Conservation (phyloP, 164 flowering plant genomes). For the Brasenia schreberi region DNA sequence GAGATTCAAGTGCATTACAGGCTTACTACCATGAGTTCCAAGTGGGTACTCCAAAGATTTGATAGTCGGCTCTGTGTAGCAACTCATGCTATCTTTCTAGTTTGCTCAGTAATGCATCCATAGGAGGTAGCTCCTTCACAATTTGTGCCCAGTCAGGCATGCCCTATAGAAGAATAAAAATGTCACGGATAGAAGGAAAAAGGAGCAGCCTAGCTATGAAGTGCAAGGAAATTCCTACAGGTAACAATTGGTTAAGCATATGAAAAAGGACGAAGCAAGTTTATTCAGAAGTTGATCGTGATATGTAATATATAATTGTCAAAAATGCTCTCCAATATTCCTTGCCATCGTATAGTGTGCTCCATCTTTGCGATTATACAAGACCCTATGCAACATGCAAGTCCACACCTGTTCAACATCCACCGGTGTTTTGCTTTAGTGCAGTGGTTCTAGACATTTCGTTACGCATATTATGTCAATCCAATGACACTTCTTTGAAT, state of each 20-base stretch:
- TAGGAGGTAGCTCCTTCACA: conserved; percentile 66
- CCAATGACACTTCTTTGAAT: too few relatives aligned
- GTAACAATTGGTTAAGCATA: neutral
- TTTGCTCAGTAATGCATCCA: conserved; percentile 82
- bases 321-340: too few relatives aligned
- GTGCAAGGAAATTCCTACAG: neutral
- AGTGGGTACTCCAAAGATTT: neutral
- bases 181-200: neutral
- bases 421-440: too few relatives aligned
- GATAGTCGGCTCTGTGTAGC: neutral
- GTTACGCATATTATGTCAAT: too few relatives aligned
- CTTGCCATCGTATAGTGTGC: too few relatives aligned
- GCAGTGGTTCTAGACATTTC: too few relatives aligned
- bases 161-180: conserved; percentile 36
- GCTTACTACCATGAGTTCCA: neutral
- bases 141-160: conserved; percentile 91
- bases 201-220: neutral
- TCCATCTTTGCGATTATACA: too few relatives aligned
- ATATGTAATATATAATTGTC: too few relatives aligned
- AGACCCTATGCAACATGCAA: too few relatives aligned
- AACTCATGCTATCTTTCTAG: conserved; percentile 46
- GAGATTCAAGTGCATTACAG: neutral
- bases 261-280: neutral
- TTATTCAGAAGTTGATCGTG: too few relatives aligned
- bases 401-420: too few relatives aligned